Evolutionary conservation across 2,329 filamentous ascomycete species (phyloP), one percentile per base, ranked within the genome.

Genomic region (Fragosphaeria purpurea): DNA sequence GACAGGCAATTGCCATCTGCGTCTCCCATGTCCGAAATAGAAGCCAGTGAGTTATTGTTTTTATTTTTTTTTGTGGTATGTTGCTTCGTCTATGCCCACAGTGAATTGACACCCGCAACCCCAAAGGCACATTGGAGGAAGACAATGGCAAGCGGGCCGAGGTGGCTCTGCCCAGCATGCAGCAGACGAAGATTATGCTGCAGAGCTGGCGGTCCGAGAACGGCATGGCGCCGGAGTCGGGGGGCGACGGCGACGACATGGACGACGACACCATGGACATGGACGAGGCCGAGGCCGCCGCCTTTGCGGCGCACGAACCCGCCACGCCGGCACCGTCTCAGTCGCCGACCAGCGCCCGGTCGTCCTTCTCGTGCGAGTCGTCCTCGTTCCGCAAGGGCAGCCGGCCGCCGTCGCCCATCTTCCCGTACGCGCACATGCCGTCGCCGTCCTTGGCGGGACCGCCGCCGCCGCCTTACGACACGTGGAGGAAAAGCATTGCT

Each of bases 121-220:
- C 22, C 22, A 22, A 22, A 22, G 22, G 22, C 22, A 22, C 22
- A 22, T 22, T 22, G 3, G 49, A 32, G 35, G 41, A 32, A 6
- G 46, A 39, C 9, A 40, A 48, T 33, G n/a, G 35, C 35, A 39
- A 44, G 38, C 51, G 47, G 30, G 22, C 40, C 10, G 33, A 50
- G 12, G 42, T 57, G 2, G 30, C 41, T 4, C 48, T 57, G 41
- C 56, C 56, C 22, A 54, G 51, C 48, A 57, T 57, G 56, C 40
- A 52, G 44, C 56, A 57, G 53, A 56, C 55, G 5, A 48, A 42
- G 37, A 38, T 43, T 13, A 56, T 57, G 49, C 50, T 57, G 32
- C 34, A 51, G 31, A 41, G 41, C 40, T 57, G 56, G 56, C 51
- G 35, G n/a, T 46, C 54, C 7, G 48, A 50, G 12, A 47, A 52